Evolutionary conservation across 345 rosid genomes (phyloP).

Genomic region (Acer negundo): DNA sequence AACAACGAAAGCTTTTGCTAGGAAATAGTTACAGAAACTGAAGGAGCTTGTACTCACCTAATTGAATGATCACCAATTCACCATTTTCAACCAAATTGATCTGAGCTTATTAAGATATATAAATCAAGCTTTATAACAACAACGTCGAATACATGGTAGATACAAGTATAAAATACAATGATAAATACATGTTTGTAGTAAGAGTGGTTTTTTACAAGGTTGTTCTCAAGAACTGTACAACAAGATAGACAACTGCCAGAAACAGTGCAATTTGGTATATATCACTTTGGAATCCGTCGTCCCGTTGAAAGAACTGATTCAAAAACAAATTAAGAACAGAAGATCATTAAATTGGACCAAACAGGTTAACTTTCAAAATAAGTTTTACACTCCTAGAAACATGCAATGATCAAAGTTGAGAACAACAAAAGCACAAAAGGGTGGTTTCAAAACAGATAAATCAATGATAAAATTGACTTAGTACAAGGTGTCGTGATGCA

Average conservation of each 20-base stretch:
- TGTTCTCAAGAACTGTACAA: constrained; percentile 81
- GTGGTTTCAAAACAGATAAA: neutral
- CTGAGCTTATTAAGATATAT: neutral
- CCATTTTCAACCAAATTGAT: neutral
- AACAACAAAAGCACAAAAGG: neutral
- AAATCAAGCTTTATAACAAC: neutral
- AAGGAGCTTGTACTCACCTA: neutral
- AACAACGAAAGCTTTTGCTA: neutral
- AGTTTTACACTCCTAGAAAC: neutral
- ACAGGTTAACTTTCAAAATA: neutral
- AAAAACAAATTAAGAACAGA: neutral
- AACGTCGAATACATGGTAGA: constrained; percentile 1
- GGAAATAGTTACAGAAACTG: neutral
- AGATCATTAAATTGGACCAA: neutral
- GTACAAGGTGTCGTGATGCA: no score
- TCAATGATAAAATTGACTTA: no score
- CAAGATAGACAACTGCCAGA: constrained; percentile 73
- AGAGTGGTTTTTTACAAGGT: constrained; percentile 47
- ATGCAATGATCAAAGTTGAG: neutral
- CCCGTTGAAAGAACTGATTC: constrained; percentile 84
- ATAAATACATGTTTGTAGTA: neutral
- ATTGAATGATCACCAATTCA: no score
- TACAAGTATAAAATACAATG: constrained; percentile 3
- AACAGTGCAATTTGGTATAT: constrained; percentile 75
- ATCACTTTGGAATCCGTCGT: constrained; percentile 74